phyloP scores from a whole-genome alignment of 179 eudicot genomes.

The Sideroxylon spinosum region DNA sequence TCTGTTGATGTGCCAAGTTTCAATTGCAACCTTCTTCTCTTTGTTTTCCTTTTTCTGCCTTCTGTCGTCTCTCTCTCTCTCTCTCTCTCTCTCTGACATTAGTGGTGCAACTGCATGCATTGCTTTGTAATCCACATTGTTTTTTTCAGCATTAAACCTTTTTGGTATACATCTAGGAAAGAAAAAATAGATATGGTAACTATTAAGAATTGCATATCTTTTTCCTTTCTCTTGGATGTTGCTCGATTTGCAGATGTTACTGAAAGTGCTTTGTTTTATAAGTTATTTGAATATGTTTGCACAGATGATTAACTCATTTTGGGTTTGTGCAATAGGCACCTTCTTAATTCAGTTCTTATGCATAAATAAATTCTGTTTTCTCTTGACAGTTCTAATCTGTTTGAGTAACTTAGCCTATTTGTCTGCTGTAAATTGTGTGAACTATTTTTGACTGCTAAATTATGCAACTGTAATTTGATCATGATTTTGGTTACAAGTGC shows the following conservation, averaged over 20 bases:
- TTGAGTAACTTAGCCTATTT: not conserved
- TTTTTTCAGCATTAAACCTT: not conserved
- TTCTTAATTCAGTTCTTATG: not conserved
- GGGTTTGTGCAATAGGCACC: not conserved
- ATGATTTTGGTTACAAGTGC: not conserved
- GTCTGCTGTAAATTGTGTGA: not conserved
- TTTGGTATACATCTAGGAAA: not conserved
- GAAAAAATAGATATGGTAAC: not conserved
- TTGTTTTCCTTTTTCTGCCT: not conserved
- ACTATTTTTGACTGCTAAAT: not conserved
- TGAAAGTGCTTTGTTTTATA: not conserved
- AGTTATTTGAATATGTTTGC: not conserved
- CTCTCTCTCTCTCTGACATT: not conserved
- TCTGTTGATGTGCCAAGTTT: not conserved
- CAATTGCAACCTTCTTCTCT: not conserved
- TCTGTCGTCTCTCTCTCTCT: not conserved
- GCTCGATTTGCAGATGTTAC: not conserved
- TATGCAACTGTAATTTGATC: not conserved
- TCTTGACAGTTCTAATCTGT: not conserved
- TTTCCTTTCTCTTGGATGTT: slow-evolving; percentile 1
- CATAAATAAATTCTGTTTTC: not conserved
- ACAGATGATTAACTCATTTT: not conserved
- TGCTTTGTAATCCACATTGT: too few species aligned
- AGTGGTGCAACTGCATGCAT: too few species aligned
- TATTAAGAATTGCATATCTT: not conserved